Conservation (phyloP, 2,329 filamentous ascomycete species). For the Peltaster fructicola region DNA sequence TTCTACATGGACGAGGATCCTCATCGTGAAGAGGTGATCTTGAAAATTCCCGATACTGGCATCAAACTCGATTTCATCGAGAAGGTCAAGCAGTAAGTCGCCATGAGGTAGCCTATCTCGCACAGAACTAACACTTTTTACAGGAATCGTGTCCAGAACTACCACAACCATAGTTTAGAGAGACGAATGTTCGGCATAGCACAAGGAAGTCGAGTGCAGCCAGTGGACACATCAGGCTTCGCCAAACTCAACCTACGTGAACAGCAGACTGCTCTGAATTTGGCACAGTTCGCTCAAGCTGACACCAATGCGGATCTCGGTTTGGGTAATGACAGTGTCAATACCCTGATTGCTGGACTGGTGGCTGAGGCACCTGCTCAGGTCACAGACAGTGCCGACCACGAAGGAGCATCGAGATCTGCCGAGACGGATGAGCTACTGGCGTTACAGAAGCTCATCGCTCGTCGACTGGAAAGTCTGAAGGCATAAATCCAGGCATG, state of each 20-base stretch:
- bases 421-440: constrained; percentile 15
- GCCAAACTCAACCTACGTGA: constrained; percentile 37
- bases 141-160: constrained; percentile 11
- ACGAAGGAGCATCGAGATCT: constrained; percentile 6
- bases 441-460: constrained; percentile 20
- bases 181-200: too few species aligned
- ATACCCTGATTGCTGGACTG: constrained; percentile 39
- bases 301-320: constrained; percentile 32
- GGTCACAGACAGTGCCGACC: constrained; percentile 22
- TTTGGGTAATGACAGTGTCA: constrained; percentile 26
- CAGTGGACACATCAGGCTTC: constrained; percentile 16
- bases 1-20: constrained; percentile 25
- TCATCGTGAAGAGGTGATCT: constrained; percentile 19
- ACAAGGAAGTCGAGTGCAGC: too few species aligned
- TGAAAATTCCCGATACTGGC: constrained; percentile 27
- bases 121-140: constrained; percentile 5
- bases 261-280: constrained; percentile 48
- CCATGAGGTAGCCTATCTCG: not conserved
- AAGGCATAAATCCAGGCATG: too few species aligned
- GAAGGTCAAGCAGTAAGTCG: constrained; percentile 33
- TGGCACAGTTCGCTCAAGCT: constrained; percentile 39
- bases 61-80: constrained; percentile 43
- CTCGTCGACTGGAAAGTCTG: constrained; percentile 14
- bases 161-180: too few species aligned
- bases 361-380: constrained; percentile 30